phyloP scores from a whole-genome alignment of 768 basidiomycete species.

The Boletus tomentosulus region DNA sequence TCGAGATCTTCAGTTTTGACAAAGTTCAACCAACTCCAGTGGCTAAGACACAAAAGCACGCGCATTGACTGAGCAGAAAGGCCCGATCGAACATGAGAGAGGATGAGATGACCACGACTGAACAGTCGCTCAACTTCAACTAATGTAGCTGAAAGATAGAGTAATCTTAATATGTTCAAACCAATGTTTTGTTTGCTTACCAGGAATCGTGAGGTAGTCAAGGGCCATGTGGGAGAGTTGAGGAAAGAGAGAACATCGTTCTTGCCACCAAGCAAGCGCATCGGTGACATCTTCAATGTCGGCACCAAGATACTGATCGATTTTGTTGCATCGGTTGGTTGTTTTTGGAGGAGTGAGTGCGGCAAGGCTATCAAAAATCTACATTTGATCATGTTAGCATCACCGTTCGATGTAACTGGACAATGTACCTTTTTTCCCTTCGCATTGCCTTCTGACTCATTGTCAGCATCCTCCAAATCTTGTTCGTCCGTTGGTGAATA shows the following conservation, averaged over 20 bases:
- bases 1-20: too few species aligned
- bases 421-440: not conserved
- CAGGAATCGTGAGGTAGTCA: not conserved
- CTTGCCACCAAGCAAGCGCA: not conserved
- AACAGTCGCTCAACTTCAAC: not conserved
- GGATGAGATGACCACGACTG: not conserved
- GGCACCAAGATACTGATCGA: not conserved
- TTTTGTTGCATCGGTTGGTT: not conserved
- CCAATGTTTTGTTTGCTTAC: not conserved
- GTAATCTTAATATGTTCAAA: not conserved
- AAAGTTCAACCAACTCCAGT: too few species aligned
- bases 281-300: not conserved
- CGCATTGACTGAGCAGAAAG: not conserved
- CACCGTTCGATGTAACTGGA: not conserved
- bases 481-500: too few species aligned
- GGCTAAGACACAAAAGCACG: not conserved
- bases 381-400: not conserved
- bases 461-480: too few species aligned
- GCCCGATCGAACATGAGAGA: not conserved
- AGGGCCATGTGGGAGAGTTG: not conserved
- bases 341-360: not conserved
- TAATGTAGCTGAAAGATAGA: not conserved
- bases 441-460: too few species aligned
- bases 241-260: not conserved
- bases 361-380: not conserved